phyloP scores from a whole-genome alignment of 2,329 filamentous ascomycete species.

The Fusarium sacchari region DNA sequence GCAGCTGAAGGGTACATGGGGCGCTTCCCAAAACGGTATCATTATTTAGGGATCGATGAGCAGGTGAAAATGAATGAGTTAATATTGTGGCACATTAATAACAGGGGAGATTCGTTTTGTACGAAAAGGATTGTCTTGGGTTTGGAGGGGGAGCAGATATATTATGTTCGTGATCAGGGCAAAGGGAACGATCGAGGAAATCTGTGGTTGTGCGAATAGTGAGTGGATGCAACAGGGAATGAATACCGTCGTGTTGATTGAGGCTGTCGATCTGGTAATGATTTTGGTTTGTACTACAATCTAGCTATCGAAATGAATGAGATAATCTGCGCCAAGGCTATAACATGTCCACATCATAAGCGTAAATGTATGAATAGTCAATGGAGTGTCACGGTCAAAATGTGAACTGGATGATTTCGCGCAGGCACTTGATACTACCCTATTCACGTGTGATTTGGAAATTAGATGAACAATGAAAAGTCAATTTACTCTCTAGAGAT shows the following conservation, averaged over 20 bases:
- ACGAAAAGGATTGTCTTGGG: neutral
- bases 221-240: fast-evolving
- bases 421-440: too few species aligned
- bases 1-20: neutral
- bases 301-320: fast-evolving
- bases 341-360: neutral
- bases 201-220: neutral
- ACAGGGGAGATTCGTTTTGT: fast-evolving
- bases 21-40: fast-evolving
- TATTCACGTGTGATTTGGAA: fast-evolving
- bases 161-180: too few species aligned
- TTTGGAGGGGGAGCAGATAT: too few species aligned
- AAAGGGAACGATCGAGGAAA: neutral
- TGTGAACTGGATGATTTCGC: too few species aligned
- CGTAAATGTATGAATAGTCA: too few species aligned
- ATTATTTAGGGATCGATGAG: neutral
- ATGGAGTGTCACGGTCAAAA: too few species aligned
- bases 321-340: neutral
- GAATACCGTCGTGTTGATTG: fast-evolving
- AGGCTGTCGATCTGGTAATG: neutral
- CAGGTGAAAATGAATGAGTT: too few species aligned
- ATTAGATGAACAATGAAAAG: neutral
- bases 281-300: neutral
- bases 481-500: neutral
- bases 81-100: too few species aligned